A percentile compares a stretch with the other conserved stretches of the same genome.
Evolutionary conservation across 2,329 filamentous ascomycete species (phyloP).

Genomic region (Clarireedia hainanense): DNA sequence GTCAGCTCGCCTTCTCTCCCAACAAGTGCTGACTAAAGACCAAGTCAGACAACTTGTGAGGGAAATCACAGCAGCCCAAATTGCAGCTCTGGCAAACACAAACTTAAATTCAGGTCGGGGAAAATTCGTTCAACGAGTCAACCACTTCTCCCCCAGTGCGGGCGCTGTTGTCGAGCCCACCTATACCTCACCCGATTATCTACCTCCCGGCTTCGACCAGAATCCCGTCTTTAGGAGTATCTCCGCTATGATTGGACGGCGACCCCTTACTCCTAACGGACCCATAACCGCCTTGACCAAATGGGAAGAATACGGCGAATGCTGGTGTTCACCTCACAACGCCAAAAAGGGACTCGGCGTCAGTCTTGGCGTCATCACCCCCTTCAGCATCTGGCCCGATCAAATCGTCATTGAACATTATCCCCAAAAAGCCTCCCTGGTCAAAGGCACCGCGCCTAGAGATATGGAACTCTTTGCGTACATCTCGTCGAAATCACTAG

Average conservation of each 20-base stretch:
- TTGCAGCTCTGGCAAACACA: constrained; percentile 22
- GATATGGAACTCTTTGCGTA: constrained; percentile 64
- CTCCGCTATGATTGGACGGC: constrained; percentile 18
- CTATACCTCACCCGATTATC: constrained; percentile 45
- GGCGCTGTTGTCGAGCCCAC: constrained; percentile 57
- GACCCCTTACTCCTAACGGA: constrained; percentile 27
- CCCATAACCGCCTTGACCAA: constrained; percentile 50
- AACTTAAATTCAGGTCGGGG: constrained; percentile 18
- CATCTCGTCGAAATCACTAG: constrained; percentile 37
- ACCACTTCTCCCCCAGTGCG: constrained; percentile 61
- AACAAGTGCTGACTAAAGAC: constrained; percentile 10
- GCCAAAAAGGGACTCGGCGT: constrained; percentile 43
- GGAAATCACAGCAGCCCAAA: constrained; percentile 17
- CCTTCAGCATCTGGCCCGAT: constrained; percentile 52
- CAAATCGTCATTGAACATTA: constrained; percentile 70
- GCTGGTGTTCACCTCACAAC: constrained; percentile 65
- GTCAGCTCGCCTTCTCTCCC: constrained; percentile 8
- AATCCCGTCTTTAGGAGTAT: not conserved
- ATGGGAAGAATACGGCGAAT: constrained; percentile 78
- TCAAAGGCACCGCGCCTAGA: constrained; percentile 54
- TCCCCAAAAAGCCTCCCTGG: constrained; percentile 49
- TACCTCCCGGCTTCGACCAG: constrained; percentile 9
- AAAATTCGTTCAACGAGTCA: constrained; percentile 42
- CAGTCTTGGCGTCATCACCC: constrained; percentile 56
- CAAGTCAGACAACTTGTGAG: constrained; percentile 16